Evolutionary conservation across 2,329 filamentous ascomycete species (phyloP), one percentile per base, ranked within the genome.

Genomic region (Periconia macrospinosa): DNA sequence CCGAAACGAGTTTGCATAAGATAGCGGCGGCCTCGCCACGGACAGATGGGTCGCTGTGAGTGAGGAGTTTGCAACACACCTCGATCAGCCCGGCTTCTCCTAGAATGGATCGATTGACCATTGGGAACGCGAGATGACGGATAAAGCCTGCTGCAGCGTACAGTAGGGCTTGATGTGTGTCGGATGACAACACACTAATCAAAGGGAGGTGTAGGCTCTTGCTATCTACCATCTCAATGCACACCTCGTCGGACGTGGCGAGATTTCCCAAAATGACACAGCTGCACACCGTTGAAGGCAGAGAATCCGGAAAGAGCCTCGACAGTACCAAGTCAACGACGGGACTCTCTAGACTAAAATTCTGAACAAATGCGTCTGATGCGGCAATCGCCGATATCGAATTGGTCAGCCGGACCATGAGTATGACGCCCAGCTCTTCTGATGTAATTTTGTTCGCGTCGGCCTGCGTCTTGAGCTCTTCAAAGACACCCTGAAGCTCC

Each of bases 211-310:
- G 70, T 20, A 73, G 45, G 18, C 62, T 57, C 60, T 66, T 61
- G 10, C 67, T 65, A 50, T 69, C 61, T 35, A 74, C 71, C 68
- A 75, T 71, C 15, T 68, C 55, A 15, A 66, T 68, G 47, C 66
- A 72, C 2, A 65, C 59, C 46, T 66, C 53, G 42, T 75, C 71
- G 2, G 70, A 70, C 50, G 71, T 71, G 6, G 71, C 71, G 27
- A 74, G 52, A 42, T 75, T 75, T 3, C 72, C 73, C n/a, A 75
- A 66, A 44, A 72, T 69, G 40, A 75, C 67, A 49, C 70, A 75
- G 30, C 66, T 63, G 42, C 66, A 73, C 35, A 73, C 68, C 1
- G 61, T 67, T 6, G 65, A 70, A 40, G 67, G 71, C 3, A 58
- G 57, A 41, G 50, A 49, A 45, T 52, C 53, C 35, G 58, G 45